A percentile compares a stretch with the other conserved stretches of the same genome.
Evolutionary conservation across 208 protist species (phyloP).

Genomic region (Leishmania tarentolae): DNA sequence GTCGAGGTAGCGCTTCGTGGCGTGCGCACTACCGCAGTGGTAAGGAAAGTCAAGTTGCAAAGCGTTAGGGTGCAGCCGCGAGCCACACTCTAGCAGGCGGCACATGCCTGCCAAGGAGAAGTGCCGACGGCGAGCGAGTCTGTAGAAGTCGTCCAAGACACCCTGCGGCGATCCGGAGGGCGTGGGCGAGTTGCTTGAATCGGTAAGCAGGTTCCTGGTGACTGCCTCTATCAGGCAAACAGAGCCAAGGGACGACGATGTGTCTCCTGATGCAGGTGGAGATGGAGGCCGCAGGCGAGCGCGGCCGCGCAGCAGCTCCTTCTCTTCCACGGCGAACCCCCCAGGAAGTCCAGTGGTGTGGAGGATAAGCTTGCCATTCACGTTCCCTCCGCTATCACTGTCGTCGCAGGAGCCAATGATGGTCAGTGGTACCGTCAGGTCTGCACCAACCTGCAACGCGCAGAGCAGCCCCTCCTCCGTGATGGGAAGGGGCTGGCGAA

Average conservation of each 20-base stretch:
- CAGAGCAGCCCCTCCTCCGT: slow-evolving; percentile 27
- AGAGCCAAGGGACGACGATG: slow-evolving; percentile 34
- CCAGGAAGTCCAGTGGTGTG: slow-evolving; percentile 79
- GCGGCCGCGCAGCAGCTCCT: slow-evolving; percentile 40
- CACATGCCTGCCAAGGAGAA: slow-evolving; percentile 56
- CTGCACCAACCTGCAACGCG: slow-evolving; percentile 16
- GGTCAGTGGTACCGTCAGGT: slow-evolving; percentile 31
- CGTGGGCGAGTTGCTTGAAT: background rate
- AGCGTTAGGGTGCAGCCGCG: slow-evolving; percentile 42
- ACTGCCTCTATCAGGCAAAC: slow-evolving; percentile 67
- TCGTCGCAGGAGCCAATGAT: slow-evolving; percentile 35
- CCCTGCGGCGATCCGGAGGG: background rate
- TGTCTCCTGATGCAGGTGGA: background rate
- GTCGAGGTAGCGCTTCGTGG: slow-evolving; percentile 75
- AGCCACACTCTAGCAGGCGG: slow-evolving; percentile 44
- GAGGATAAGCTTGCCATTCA: slow-evolving; percentile 39
- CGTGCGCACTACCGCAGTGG: slow-evolving; percentile 73
- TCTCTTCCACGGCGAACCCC: slow-evolving; percentile 52
- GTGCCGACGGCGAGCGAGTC: slow-evolving; percentile 49
- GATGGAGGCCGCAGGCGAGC: slow-evolving; percentile 27
- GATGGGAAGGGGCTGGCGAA: background rate
- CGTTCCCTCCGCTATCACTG: background rate
- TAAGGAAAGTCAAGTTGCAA: slow-evolving; percentile 80
- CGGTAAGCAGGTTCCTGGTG: slow-evolving; percentile 16
- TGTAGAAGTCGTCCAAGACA: slow-evolving; percentile 57